phyloP scores from a whole-genome alignment of 176 grass and related monocot genomes.

The Raddia guianensis region DNA sequence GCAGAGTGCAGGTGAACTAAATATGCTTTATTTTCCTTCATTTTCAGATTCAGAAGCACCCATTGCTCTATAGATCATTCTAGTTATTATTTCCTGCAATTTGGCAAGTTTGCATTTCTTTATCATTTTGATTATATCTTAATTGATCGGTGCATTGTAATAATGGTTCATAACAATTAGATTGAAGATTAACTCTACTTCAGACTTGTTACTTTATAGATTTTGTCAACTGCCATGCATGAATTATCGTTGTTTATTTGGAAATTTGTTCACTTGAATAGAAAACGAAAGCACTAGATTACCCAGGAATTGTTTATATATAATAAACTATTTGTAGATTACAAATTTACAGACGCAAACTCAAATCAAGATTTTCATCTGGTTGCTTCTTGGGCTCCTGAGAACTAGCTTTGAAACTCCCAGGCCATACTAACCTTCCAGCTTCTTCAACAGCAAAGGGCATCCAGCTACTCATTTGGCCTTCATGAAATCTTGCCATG shows the following conservation, averaged over 20 bases:
- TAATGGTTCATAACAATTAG: constrained; percentile 6
- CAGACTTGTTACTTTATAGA: background rate
- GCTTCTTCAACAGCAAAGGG: constrained; percentile 51
- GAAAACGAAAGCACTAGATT: constrained; percentile 1
- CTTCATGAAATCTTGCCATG: constrained; percentile 52
- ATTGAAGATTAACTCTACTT: constrained; percentile 4
- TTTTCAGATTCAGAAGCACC: constrained; percentile 20
- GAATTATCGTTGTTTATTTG: background rate
- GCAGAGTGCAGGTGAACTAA: background rate
- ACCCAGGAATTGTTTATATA: constrained; percentile 32
- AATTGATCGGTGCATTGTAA: background rate
- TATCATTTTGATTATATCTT: constrained; percentile 6
- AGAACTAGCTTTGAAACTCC: constrained; percentile 65
- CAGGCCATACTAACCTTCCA: constrained; percentile 57
- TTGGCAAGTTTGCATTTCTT: background rate
- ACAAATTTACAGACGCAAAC: constrained; percentile 58
- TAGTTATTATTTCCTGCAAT: background rate
- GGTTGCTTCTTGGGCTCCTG: constrained; percentile 34
- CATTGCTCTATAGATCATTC: background rate
- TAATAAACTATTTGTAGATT: constrained; percentile 32
- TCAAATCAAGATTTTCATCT: constrained; percentile 68
- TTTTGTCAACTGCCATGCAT: background rate
- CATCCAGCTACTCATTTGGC: constrained; percentile 49
- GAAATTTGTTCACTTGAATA: constrained; percentile 18
- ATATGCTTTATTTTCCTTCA: background rate